Evolutionary conservation across 1,284 basidiomycete species (phyloP).

Genomic region (Melampsora americana): DNA sequence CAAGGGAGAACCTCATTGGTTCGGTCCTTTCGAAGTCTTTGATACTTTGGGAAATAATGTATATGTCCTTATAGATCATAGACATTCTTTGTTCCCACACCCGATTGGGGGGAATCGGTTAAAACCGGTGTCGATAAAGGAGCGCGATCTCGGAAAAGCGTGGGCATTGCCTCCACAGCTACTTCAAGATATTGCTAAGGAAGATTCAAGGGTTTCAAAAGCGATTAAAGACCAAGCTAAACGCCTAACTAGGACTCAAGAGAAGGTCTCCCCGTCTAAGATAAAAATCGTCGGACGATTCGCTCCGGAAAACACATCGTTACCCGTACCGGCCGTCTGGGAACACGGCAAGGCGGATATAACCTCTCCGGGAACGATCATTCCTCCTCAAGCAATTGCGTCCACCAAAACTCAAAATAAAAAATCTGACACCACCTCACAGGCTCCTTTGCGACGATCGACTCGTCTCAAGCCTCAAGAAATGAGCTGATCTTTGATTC

Average conservation of each 20-base stretch:
- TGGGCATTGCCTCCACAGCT: not conserved
- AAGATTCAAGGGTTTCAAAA: not conserved
- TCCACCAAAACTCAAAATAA: too few relatives aligned
- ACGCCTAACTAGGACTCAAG: not conserved
- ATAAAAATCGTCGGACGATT: not conserved
- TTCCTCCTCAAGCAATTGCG: too few relatives aligned
- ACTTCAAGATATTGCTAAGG: not conserved
- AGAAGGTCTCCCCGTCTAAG: not conserved
- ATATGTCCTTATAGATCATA: not conserved
- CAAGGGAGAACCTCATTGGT: conserved; percentile 3
- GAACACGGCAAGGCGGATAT: too few relatives aligned
- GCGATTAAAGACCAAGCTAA: not conserved
- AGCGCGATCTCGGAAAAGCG: not conserved
- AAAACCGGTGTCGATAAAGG: not conserved
- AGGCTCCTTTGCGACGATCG: too few relatives aligned
- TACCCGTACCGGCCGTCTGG: too few relatives aligned
- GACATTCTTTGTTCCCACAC: not conserved
- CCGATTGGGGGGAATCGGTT: not conserved
- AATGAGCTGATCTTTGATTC: too few relatives aligned
- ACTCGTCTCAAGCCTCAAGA: too few relatives aligned
- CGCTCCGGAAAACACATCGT: not conserved
- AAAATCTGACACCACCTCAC: too few relatives aligned
- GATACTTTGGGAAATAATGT: not conserved
- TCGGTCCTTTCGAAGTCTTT: not conserved
- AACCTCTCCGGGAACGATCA: too few relatives aligned